Conservation (phyloP, 495 filamentous ascomycete genomes). For the Penicillium angulare region DNA sequence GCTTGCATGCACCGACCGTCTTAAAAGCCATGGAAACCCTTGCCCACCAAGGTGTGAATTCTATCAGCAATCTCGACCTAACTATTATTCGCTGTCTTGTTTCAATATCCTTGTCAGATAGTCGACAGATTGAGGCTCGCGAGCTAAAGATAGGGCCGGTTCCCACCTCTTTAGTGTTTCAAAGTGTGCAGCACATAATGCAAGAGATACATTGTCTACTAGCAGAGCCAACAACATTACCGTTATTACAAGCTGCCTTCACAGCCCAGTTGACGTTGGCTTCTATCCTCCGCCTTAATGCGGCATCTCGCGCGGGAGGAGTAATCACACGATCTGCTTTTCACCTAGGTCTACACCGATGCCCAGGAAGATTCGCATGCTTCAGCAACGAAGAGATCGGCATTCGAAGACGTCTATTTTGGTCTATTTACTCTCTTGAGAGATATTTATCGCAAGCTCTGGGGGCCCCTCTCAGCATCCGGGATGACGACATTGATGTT, state of each 20-base stretch:
- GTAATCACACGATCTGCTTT: constrained; percentile 46
- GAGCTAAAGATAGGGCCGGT: constrained; percentile 17
- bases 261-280: constrained; percentile 45
- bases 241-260: constrained; percentile 43
- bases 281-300: constrained; percentile 46
- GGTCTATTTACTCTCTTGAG: constrained; percentile 51
- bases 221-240: constrained; percentile 35
- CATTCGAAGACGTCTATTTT: constrained; percentile 47
- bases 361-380: constrained; percentile 41
- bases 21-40: constrained; percentile 36
- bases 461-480: constrained; percentile 48
- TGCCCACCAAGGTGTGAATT: constrained; percentile 18
- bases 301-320: constrained; percentile 47
- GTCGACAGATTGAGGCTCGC: constrained; percentile 20
- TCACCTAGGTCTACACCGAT: constrained; percentile 49
- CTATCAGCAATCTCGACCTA: constrained; percentile 23
- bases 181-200: constrained; percentile 36
- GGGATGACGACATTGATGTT: constrained; percentile 53
- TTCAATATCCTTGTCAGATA: constrained; percentile 42
- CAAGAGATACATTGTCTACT: constrained; percentile 35
- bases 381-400: constrained; percentile 35
- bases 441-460: constrained; percentile 49
- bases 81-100: constrained; percentile 46
- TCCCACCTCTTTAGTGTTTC: constrained; percentile 36
- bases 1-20: constrained; percentile 42